Percentiles rank a stretch among this genome's conserved stretches.
These are phyloP conservation scores for Fusarium xylarioides DNA, from an alignment of 2,329 filamentous ascomycete genomes.

Conservation along the genomic window DNA sequence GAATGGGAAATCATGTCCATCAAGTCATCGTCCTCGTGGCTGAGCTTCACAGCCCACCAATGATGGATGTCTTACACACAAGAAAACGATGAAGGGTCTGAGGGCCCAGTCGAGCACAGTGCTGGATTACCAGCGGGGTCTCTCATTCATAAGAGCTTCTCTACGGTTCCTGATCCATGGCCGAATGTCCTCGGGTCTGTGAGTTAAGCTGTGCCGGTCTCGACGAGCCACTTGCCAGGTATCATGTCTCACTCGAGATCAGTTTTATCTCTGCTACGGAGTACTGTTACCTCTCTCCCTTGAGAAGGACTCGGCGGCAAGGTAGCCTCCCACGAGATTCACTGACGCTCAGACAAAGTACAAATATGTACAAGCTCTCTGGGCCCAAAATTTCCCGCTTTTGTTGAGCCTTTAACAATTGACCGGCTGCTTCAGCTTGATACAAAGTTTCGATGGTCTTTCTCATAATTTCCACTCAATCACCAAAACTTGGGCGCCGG, in stretches of 20 bases:
- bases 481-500: constrained; percentile 26
- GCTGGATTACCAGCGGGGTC: constrained; percentile 37
- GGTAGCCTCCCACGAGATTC: constrained; percentile 19
- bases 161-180: constrained; percentile 28
- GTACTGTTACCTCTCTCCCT: constrained; percentile 31
- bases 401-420: constrained; percentile 27
- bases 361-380: constrained; percentile 3
- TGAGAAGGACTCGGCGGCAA: constrained; percentile 32
- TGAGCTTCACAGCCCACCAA: constrained; percentile 26
- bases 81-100: constrained; percentile 24
- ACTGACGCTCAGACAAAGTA: constrained; percentile 10
- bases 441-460: constrained; percentile 33
- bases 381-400: constrained; percentile 16
- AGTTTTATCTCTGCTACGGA: constrained; percentile 23
- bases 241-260: constrained; percentile 39
- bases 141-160: constrained; percentile 18
- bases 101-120: constrained; percentile 34
- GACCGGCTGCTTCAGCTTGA: constrained; percentile 28
- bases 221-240: constrained; percentile 37
- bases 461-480: constrained; percentile 18
- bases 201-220: constrained; percentile 42
- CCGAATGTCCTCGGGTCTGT: constrained; percentile 35
- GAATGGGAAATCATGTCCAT: background rate
- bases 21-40: constrained; percentile 29
- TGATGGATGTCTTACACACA: constrained; percentile 34